phyloP scores from a whole-genome alignment of 2,329 filamentous ascomycete species.

The Aspergillus brasiliensis region DNA sequence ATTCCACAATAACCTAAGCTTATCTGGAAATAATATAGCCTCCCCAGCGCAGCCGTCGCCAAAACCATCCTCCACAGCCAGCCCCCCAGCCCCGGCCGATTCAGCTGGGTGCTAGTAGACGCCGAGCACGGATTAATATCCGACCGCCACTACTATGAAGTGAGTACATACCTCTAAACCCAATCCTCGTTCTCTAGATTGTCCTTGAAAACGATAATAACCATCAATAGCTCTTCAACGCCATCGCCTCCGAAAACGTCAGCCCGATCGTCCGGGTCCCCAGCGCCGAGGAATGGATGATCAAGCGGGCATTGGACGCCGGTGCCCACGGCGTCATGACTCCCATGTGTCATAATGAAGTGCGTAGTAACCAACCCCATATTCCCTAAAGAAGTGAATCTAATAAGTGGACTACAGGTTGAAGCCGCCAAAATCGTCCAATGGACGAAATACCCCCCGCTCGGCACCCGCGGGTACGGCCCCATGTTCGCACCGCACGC shows the following conservation, averaged over 20 bases:
- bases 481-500: slow-evolving; percentile 39
- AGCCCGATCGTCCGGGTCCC: slow-evolving; percentile 41
- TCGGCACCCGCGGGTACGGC: slow-evolving; percentile 37
- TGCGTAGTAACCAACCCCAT: slow-evolving; percentile 10
- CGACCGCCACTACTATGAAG: slow-evolving; percentile 42
- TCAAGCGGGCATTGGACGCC: slow-evolving; percentile 43
- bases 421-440: slow-evolving; percentile 34
- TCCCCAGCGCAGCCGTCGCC: slow-evolving; percentile 34
- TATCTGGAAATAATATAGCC: slow-evolving; percentile 14
- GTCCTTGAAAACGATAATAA: too few species aligned
- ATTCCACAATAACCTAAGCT: background rate
- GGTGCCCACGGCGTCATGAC: slow-evolving; percentile 43
- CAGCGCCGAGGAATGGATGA: slow-evolving; percentile 41
- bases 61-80: slow-evolving; percentile 35
- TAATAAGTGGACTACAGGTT: slow-evolving; percentile 16
- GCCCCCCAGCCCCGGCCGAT: slow-evolving; percentile 24
- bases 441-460: slow-evolving; percentile 35
- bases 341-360: slow-evolving; percentile 36
- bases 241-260: slow-evolving; percentile 37
- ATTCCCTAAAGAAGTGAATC: too few species aligned
- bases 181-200: too few species aligned
- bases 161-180: too few species aligned
- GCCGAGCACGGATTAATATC: slow-evolving; percentile 45
- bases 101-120: slow-evolving; percentile 44
- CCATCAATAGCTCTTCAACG: slow-evolving; percentile 31